These are phyloP conservation scores for Clonostachys rhizophaga DNA, from an alignment of 2,329 filamentous ascomycete genomes.

Conservation along the genomic window DNA sequence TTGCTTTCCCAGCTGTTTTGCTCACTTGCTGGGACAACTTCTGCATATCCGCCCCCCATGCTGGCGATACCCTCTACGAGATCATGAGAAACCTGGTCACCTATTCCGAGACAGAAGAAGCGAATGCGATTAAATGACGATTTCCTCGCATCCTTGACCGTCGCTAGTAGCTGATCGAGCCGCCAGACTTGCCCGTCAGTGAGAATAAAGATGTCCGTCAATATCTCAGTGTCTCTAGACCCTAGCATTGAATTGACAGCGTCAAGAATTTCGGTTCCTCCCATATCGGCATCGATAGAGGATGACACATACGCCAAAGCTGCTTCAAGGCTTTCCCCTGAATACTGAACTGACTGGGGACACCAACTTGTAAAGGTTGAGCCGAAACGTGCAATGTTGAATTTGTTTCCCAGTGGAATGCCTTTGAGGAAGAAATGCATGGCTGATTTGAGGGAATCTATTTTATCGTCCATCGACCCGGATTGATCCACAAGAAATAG, in stretches of 20 bases:
- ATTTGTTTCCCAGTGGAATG: constrained; percentile 22
- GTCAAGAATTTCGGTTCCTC: constrained; percentile 3
- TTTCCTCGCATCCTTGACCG: not conserved
- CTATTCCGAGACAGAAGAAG: constrained; percentile 55
- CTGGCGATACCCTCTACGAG: constrained; percentile 55
- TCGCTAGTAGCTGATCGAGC: constrained; percentile 1
- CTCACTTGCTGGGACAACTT: constrained; percentile 7
- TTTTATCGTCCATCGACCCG: constrained; percentile 38
- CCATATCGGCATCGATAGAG: constrained; percentile 2
- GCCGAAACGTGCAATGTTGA: constrained; percentile 40
- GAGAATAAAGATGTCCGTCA: constrained; percentile 2
- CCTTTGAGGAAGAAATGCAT: constrained; percentile 54
- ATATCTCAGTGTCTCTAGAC: not conserved
- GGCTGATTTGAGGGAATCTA: constrained; percentile 39
- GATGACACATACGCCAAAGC: constrained; percentile 1
- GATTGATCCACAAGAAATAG: constrained; percentile 18
- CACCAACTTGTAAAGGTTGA: not conserved
- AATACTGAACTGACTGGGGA: not conserved
- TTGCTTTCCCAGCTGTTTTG: not conserved
- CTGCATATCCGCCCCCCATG: constrained; percentile 49
- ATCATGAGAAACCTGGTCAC: constrained; percentile 45
- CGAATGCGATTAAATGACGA: constrained; percentile 26
- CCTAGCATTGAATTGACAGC: not conserved
- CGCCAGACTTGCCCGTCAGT: constrained; percentile 3
- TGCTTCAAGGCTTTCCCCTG: not conserved